Evolutionary conservation across 2,329 filamentous ascomycete species (phyloP), one percentile per base, ranked within the genome.

Genomic region (Epichloe typhina): DNA sequence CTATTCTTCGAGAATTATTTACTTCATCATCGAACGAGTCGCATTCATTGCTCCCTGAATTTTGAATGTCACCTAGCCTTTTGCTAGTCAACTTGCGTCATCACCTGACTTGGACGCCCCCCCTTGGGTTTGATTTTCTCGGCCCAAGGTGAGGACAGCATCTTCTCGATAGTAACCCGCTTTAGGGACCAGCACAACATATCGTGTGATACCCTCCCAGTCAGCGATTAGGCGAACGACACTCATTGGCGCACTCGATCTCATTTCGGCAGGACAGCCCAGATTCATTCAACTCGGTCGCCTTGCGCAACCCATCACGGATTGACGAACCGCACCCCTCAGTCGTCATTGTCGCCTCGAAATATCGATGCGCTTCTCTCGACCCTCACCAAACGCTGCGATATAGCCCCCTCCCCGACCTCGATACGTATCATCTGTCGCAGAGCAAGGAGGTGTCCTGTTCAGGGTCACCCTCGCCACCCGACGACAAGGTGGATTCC

Each of bases 401-500:
- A 45, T 23, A 17, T 15, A 15, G 11, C 6, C 31, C 13, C 3
- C 3, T 8, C 12, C 15, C 5, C 11, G 13, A 15, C 6, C 33
- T 39, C 31, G 38, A 50, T 17, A 46, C 19, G 5, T 9, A 38
- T 8, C 19, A 46, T 23, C n/a, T 31, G 21, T 45, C 13, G 42
- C 33, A 49, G 19, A 49, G 39, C n/a, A 35, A 49, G 38, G 46
- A 55, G 64, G 64, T 67, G 64, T 63, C 64, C 64, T 67, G 55
- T 53, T 52, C 50, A 55, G 62, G 64, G 61, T 54, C 62, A 65
- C 62, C 64, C 63, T 65, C 58, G 55, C 60, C 53, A 59, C 58
- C 57, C 59, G 61, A 65, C 69, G 71, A 67, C 75, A 82, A 80
- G 67, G 76, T 82, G 78, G 78, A 77, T 80, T 80, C 77, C 65